Base-by-base conservation (phyloP, 2,329 filamentous ascomycete species). In the Fonsecaea multimorphosa region DNA sequence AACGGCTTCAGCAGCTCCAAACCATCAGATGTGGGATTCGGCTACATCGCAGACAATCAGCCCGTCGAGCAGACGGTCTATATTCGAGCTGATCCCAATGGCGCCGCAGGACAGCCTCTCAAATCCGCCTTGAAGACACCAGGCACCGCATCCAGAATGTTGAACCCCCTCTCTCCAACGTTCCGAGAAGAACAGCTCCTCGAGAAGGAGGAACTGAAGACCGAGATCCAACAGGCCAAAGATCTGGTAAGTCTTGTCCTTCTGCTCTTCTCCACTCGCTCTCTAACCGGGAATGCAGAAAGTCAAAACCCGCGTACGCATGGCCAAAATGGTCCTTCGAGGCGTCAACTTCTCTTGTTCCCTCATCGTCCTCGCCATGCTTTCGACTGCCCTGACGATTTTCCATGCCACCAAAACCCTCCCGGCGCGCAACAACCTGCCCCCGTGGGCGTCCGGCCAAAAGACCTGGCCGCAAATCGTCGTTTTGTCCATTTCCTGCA, bases 301-400 rank as follows among this genome's bases (percentile, higher is more conserved):
- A 89, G 87, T 96, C 78, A 98, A 97, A 82, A 89, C 89, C 38
- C 88, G 92, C 72, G 93, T 98, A 36, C 89, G 95, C 54, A 85
- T 98, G 79, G 95, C 94, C 72, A 99, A 99, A 83, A 89, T 98
- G 73, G 87, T 96, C 68, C 88, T 99, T n/a, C 90, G 95, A 71
- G 90, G 92, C 63, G 91, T 98, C 80, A 97, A 94, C 84, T 98
- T 99, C 79, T 93, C 92, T 78, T 99, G 95, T 84, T 94, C 91
- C 78, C 85, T 98, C 67, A 97, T 99, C 76, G 92, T 99, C 71
- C 86, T 99, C 64, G 85, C 93, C 68, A 94, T 99, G 87, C 83
- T 99, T 61, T 89, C 91, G 14, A 87, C 92, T n/a, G 92, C 92
- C 2, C 91, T 99, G 75, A 82, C 88, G 72, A 93, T 99, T 78